phyloP scores from a whole-genome alignment of 1,284 basidiomycete species.

The Apiotrichum akiyoshidainum region DNA sequence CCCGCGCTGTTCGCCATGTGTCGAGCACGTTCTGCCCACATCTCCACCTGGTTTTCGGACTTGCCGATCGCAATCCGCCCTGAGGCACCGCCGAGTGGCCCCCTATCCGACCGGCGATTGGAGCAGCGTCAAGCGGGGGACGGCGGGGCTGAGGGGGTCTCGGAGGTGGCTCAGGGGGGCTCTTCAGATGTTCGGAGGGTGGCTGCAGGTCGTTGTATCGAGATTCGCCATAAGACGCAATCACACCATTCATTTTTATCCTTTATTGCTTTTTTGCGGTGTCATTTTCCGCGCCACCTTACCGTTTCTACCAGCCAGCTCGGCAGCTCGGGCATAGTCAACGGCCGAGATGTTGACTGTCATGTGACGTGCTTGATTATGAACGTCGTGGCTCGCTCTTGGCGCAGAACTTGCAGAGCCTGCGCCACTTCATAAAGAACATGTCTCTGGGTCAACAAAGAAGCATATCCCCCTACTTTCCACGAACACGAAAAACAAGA shows the following conservation, averaged over 20 bases:
- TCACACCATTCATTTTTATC: not conserved
- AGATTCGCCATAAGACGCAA: not conserved
- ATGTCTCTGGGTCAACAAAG: too few relatives aligned
- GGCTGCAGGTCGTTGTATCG: not conserved
- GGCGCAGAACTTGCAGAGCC: too few relatives aligned
- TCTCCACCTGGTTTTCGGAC: not conserved
- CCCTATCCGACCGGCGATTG: not conserved
- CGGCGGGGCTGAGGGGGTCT: too few relatives aligned
- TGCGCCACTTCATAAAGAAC: too few relatives aligned
- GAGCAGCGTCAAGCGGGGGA: not conserved
- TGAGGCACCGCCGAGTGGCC: not conserved
- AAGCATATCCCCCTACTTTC: not conserved
- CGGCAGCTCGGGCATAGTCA: too few relatives aligned
- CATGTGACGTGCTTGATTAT: too few relatives aligned
- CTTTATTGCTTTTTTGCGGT: not conserved
- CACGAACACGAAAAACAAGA: not conserved
- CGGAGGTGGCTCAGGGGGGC: too few relatives aligned
- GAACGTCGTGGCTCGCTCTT: too few relatives aligned
- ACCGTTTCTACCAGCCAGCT: not conserved
- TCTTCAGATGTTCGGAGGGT: not conserved
- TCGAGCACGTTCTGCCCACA: not conserved
- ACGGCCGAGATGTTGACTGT: too few relatives aligned
- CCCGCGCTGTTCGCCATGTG: not conserved
- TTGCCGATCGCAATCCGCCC: not conserved
- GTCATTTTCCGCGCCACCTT: not conserved